Evolutionary conservation across 2,329 filamentous ascomycete genomes (phyloP).

Genomic region (Fusarium sp.): DNA sequence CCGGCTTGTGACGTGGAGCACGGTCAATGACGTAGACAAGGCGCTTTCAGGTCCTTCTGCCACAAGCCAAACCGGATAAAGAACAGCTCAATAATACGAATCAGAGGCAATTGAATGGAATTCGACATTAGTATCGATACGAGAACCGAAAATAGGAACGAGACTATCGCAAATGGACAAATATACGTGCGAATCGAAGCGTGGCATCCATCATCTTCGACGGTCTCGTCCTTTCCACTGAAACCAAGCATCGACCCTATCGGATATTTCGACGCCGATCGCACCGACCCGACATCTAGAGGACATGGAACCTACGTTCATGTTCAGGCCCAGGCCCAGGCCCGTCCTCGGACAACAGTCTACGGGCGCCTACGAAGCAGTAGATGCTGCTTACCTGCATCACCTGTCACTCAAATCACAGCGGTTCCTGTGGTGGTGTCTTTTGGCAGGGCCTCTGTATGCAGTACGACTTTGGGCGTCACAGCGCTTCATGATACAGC

Average conservation of each 20-base stretch:
- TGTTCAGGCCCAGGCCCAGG: neutral
- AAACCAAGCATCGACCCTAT: conserved; percentile 17
- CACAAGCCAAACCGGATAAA: neutral
- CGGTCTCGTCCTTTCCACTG: neutral
- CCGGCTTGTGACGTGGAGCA: conserved; percentile 27
- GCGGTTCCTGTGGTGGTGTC: conserved; percentile 12
- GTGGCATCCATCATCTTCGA: neutral
- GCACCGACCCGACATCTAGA: neutral
- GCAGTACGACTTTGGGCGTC: conserved; percentile 10
- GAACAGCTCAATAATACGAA: neutral
- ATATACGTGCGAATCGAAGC: neutral
- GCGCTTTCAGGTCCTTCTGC: conserved; percentile 19
- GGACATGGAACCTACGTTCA: neutral
- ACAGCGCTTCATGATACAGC: conserved; percentile 3
- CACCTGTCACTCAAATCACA: conserved; percentile 22
- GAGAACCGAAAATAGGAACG: neutral
- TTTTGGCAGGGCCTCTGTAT: conserved; percentile 4
- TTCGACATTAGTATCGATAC: neutral
- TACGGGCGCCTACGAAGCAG: neutral
- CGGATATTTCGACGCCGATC: conserved; percentile 7
- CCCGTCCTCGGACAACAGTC: neutral
- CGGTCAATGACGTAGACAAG: conserved; percentile 31
- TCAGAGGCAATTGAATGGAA: neutral
- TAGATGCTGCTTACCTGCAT: conserved; percentile 20
- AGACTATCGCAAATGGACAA: neutral